Conservation (phyloP, 2,329 filamentous ascomycete genomes). For the Apiospora malaysiana region DNA sequence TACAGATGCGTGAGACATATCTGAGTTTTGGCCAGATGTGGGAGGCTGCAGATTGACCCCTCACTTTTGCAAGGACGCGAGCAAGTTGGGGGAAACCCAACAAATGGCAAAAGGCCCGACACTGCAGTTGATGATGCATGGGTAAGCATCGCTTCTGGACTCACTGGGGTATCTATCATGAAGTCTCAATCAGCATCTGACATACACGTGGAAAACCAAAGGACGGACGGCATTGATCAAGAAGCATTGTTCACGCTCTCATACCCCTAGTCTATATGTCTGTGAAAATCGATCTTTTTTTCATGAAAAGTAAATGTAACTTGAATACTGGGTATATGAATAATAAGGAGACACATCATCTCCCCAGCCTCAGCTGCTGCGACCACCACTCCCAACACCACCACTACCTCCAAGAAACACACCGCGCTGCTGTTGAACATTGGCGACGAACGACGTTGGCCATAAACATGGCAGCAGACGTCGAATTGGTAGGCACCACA, state of each 20-base stretch:
- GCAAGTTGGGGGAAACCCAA: background rate
- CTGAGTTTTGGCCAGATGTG: background rate
- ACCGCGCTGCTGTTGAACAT: background rate
- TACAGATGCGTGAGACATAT: background rate
- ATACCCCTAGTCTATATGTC: background rate
- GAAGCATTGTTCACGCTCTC: background rate
- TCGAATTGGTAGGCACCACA: background rate
- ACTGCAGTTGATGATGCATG: background rate
- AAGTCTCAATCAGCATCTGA: background rate
- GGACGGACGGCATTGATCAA: background rate
- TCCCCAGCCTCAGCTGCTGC: background rate
- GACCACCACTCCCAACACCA: no score
- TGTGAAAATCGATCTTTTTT: constrained; percentile 9
- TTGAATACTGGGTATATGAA: constrained; percentile 15
- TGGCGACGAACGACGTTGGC: background rate
- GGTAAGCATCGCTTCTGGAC: no score
- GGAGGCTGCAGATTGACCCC: background rate
- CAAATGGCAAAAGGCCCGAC: background rate
- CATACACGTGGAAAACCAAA: background rate
- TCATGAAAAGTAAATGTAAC: constrained; percentile 5
- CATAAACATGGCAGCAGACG: no score
- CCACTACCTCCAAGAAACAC: background rate
- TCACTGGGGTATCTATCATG: background rate
- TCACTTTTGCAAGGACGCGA: background rate
- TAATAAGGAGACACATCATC: background rate